These are phyloP conservation scores for Aspergillus niger DNA, from an alignment of 2,329 filamentous ascomycete species.

Conservation along the genomic window DNA sequence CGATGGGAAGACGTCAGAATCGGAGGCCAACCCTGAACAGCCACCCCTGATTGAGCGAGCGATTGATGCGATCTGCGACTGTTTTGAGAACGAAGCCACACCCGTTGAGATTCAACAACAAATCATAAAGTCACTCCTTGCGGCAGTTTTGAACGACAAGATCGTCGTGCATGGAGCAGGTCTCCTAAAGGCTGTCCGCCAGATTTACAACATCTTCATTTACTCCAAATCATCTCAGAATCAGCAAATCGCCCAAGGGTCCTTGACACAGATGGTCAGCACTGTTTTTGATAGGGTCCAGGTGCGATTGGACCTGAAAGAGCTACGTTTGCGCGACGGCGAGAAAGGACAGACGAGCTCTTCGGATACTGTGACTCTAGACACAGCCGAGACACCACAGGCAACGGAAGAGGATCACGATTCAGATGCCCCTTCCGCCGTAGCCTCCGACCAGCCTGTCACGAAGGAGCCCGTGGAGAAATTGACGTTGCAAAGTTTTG, in stretches of 20 bases:
- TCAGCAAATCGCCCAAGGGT: conserved; percentile 95
- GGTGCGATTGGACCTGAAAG: conserved; percentile 80
- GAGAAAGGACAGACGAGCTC: conserved; percentile 37
- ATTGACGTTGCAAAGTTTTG: conserved; percentile 69
- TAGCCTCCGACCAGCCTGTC: conserved; percentile 45
- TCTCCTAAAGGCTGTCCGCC: conserved; percentile 90
- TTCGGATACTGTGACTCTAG: conserved; percentile 41
- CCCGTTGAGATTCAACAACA: conserved; percentile 91
- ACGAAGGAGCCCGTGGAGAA: conserved; percentile 59
- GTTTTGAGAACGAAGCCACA: conserved; percentile 95
- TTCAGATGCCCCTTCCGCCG: conserved; percentile 40
- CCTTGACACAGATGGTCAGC: conserved; percentile 96
- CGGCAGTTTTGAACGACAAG: conserved; percentile 96
- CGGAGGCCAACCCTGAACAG: conserved; percentile 37
- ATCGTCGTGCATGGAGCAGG: conserved; percentile 97
- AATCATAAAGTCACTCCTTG: conserved; percentile 94
- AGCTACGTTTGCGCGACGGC: conserved; percentile 62
- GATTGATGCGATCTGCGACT: conserved; percentile 99
- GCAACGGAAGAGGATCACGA: conserved; percentile 53
- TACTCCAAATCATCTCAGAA: conserved; percentile 92
- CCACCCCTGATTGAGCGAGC: conserved; percentile 91
- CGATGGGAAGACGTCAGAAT: conserved; percentile 24
- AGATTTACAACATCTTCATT: conserved; percentile 98
- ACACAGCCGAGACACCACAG: conserved; percentile 43
- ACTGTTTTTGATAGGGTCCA: conserved; percentile 97